Evolutionary conservation across 306 rosid genomes (phyloP), one percentile per base, ranked within the genome.

Genomic region (Cicer cuneatum): DNA sequence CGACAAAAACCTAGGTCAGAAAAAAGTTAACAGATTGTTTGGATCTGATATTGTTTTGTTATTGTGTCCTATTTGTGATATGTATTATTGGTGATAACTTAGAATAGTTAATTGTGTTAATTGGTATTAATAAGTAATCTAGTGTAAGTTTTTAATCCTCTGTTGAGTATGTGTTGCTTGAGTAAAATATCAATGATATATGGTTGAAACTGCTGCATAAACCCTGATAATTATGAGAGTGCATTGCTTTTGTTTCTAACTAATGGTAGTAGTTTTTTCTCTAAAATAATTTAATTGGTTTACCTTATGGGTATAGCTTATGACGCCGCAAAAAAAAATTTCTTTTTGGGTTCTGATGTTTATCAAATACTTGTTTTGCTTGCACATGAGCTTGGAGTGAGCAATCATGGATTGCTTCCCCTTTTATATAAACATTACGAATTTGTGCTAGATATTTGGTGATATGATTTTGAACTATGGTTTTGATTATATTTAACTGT

Each of bases 1-100:
- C 1, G 97, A 92, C 81, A 92, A 91, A 62, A 89, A 87, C 51
- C 83, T 91, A 0, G 95, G 97, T 89, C 59, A 9, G 59, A 7
- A 29, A 33, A 6, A 8, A 19, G 7, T 19, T 51, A 1, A 2
- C 37, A 8, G 1, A 2, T 6, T 48, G 1, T 15, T 66, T 41
- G 12, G 24, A 60, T 41, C 40, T 52, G n/a, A 1, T 71, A 45
- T 69, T 6, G 6, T 5, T 35, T 9, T 13, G 37, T 40, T 7
- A 46, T 56, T 12, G 60, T 12, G n/a, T 53, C 37, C 18, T 18
- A 0, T 8, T 18, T 3, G 18, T 0, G 0, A 1, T 12, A 2
- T 12, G 10, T 70, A 10, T 21, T 4, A 29, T 16, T 37, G n/a
- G 2, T 7, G 2, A 0, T 42, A 10, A 15, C 2, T 0, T 49